Base-by-base conservation (phyloP, 1,139 yeast genomes). In the Lodderomyces metapsilosis region DNA sequence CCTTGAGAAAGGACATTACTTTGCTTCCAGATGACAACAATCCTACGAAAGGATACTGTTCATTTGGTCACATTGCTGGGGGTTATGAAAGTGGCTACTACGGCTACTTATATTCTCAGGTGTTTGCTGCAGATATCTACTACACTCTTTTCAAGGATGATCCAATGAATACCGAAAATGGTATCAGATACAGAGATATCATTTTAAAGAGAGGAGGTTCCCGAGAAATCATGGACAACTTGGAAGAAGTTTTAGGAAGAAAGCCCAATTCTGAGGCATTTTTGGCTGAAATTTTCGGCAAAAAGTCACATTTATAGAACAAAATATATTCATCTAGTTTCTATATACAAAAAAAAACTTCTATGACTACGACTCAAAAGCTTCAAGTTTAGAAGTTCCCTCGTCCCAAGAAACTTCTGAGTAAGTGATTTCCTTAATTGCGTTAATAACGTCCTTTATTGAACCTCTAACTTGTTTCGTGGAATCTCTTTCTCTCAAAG, bases 401-500 rank as follows among this genome's bases (percentile, higher is more conserved):
- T 88, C 87, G 38, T 74, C 78, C 98, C 98, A 92, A 13, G 85
- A 56, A 42, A 66, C 76, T 50, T 87, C 91, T 43, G 77, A 78
- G 63, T 85, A 84, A 41, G 92, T 82, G 63, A 92, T 80, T 25
- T 72, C 77, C 65, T 81, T 81, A 54, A 94, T 80, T 41, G 97
- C 96, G 42, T 74, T 76, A 52, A 92, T 75, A 47, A 94, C 81
- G 18, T 82, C 92, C 42, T 78, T 83, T 48, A 83, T 77, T 15
- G 88, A 71, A 50, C 98, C 99, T 77, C 99, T 88, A 40, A 91
- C 97, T 75, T 94, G 99, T 61, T 82, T 84, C 37, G 98, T 94
- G 41, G 95, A 78, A 65, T 94, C 99, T 75, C 99, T 88, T 68
- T 94, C 98, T 78, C 99, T 88, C 60, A 94, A 78, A 37, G 99